Conservation (phyloP, 352 stramenopile genomes). For the Globisporangium nunn region DNA sequence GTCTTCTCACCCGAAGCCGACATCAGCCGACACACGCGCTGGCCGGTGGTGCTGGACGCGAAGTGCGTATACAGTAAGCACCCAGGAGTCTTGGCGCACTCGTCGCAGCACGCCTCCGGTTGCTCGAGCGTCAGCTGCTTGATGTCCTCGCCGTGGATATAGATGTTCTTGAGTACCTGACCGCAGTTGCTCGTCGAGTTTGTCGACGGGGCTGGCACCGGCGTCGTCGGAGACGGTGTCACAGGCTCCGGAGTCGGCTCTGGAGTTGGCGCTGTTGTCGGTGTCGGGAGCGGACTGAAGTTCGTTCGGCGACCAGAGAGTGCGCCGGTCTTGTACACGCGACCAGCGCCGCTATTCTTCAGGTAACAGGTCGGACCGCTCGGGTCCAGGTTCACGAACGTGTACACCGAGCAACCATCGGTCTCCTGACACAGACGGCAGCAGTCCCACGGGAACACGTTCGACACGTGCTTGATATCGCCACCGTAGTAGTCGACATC, state of each 20-base stretch:
- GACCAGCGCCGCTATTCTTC: conserved; percentile 13
- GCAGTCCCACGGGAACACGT: conserved; percentile 4
- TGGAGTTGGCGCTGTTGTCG: not conserved
- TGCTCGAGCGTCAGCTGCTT: not conserved
- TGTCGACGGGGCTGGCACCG: not conserved
- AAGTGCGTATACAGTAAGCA: conserved; percentile 9
- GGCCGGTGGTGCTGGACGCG: conserved; percentile 2
- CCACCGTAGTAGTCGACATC: conserved; percentile 23
- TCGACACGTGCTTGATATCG: conserved; percentile 13
- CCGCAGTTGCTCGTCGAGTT: not conserved
- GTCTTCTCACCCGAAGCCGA: conserved; percentile 6
- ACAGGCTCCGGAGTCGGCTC: not conserved
- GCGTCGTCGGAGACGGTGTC: not conserved
- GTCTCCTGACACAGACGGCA: conserved; percentile 4
- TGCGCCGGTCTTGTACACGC: not conserved
- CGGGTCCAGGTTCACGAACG: conserved; percentile 18
- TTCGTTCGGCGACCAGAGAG: conserved; percentile 1
- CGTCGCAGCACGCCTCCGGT: conserved; percentile 6
- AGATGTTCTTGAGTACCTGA: conserved; percentile 8
- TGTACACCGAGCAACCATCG: conserved; percentile 16
- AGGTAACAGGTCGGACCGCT: conserved; percentile 19
- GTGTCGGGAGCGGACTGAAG: not conserved
- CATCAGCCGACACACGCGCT: conserved; percentile 4
- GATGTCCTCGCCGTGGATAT: conserved; percentile 9
- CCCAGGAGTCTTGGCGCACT: conserved; percentile 1